Evolutionary conservation across 1,284 basidiomycete genomes (phyloP), one percentile per base, ranked within the genome.

Genomic region (Golubevia sp.): DNA sequence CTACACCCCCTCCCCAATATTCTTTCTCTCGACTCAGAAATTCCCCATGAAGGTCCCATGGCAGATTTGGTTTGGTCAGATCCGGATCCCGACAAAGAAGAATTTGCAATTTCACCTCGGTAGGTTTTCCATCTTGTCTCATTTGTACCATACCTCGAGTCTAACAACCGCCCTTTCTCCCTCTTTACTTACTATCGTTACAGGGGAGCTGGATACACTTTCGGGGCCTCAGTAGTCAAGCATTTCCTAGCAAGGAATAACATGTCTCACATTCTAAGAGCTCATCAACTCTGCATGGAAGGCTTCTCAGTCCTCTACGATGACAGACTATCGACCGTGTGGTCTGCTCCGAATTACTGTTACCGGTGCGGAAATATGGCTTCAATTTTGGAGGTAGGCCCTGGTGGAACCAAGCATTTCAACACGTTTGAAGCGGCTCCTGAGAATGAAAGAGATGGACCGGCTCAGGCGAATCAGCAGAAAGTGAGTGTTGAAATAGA

Each of bases 51-150:
- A 86, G 97, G 97, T 1, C 96, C 97, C 3, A 99, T 99, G 94
- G 96, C 96, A n/a, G 97, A 99, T 87, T 88, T 99, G 24, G 97
- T 99, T 1, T 99, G 97, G 97, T 97, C 94, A 52, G 97, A 99
- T 87, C 97, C 97, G 30, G 97, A 99, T 86, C 91, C 94, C 52
- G 96, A 98, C 84, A 98, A 98, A 84, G 96, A 98, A 84, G 97
- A 99, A 80, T 99, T 98, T 84, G 96, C 96, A 49, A 98, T 99
- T 84, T 97, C 94, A 62, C 96, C 97, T 56, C 89, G 95, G 93
- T 94, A 67, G 63, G 88, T 72, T 7, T 48, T 11, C n/a, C 44
- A 11, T 48, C 44, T 48, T 11, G 55, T 51, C 60, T 21, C 56
- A 27, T 30, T 24, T 8, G 26, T 62, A 54, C 27, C 30, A 21